Base-by-base conservation (phyloP, 257 asterid species). In the Solanum pennellii region DNA sequence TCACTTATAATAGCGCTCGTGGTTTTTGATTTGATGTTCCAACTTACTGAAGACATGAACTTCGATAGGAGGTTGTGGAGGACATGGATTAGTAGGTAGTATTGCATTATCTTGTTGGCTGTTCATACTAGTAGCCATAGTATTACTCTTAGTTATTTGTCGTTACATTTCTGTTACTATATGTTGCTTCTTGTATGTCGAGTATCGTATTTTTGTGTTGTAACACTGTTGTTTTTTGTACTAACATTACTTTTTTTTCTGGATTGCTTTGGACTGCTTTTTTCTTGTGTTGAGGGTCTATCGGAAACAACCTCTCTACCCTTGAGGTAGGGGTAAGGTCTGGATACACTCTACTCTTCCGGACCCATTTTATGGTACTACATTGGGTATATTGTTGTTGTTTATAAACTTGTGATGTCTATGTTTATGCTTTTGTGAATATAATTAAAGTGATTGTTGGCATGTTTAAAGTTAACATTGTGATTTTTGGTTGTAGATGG, bases 401-500 rank as follows among this genome's bases (percentile, higher is more conserved):
- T 44, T 5, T 27, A 4, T 33, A 35, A 35, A 2, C n/a, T 44
- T 56, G 39, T 45, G 84, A 79, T 82, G 29, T 49, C 7, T 18
- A 29, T 82, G 68, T 11, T 47, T 29, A 27, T 29, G 29, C 68
- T 45, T 27, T 47, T 80, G 42, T 80, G 85, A 80, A 47, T 80
- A 18, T 11, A 33, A n/a, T 86, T 83, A 6, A 39, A 18, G 83
- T 88, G 71, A 73, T 69, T n/a, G 44, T 56, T 41, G 20, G 35
- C 49, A 29, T 35, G 42, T 20, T 45, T 18, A 45, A 45, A 73
- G 59, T 16, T 27, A 5, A 39, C 75, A 37, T 25, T 76, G 29
- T 76, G 86, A 74, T 88, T 52, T 69, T 31, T 86, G 83, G 87
- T 47, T 90, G 90, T 91, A 97, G 99, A 88, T 92, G 89, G 99